These are phyloP conservation scores for Bidens hawaiensis DNA, from an alignment of 140 eudicot species.

Conservation along the genomic window DNA sequence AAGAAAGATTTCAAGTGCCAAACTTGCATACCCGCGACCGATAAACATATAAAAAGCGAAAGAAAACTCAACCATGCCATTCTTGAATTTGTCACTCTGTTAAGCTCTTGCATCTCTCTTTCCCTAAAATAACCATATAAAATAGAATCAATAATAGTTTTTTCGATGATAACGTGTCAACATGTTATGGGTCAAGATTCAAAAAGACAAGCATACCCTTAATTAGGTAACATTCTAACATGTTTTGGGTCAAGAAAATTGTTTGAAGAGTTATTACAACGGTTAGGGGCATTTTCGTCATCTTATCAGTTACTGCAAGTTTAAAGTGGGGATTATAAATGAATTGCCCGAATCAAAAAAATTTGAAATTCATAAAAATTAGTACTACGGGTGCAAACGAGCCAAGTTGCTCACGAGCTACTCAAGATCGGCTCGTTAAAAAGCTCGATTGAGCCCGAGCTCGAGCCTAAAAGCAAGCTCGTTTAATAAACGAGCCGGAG, in stretches of 20 bases:
- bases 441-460: too few relatives aligned
- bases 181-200: not conserved
- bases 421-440: too few relatives aligned
- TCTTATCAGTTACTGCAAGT: not conserved
- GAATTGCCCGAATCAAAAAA: too few relatives aligned
- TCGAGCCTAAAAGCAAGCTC: too few relatives aligned
- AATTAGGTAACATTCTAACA: too few relatives aligned
- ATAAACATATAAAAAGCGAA: constrained; percentile 59
- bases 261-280: too few relatives aligned
- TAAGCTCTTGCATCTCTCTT: constrained; percentile 90
- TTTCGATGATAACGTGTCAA: not conserved
- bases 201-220: too few relatives aligned
- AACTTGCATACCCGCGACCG: constrained; percentile 84
- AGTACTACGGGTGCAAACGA: too few relatives aligned
- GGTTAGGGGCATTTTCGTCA: not conserved
- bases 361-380: not conserved
- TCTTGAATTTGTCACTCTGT: constrained; percentile 63
- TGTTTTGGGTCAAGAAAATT: too few relatives aligned
- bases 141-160: not conserved
- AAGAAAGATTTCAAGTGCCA: constrained; percentile 93
- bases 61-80: constrained; percentile 85
- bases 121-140: constrained; percentile 45
- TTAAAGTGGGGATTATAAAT: not conserved
- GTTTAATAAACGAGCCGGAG: too few relatives aligned
- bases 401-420: too few relatives aligned